Conservation (phyloP, 2,329 filamentous ascomycete species). For the Tolypocladium inflatum region DNA sequence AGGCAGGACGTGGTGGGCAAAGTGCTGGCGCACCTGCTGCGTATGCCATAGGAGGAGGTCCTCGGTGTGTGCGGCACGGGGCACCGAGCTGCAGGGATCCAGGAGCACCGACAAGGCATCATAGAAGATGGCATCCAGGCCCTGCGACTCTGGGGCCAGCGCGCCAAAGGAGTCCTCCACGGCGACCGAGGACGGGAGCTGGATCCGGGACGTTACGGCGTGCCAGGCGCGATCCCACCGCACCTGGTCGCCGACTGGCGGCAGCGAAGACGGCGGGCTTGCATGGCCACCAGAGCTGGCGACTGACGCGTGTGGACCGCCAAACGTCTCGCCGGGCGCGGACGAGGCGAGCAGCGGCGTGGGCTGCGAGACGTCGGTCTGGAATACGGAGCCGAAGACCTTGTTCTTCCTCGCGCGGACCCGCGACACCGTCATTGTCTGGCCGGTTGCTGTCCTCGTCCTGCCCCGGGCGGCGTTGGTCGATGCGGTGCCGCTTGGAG, state of each 20-base stretch:
- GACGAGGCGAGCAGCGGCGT: constrained; percentile 32
- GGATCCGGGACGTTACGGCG: constrained; percentile 46
- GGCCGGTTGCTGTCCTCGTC: not conserved
- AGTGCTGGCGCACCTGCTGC: constrained; percentile 51
- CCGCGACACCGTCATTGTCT: constrained; percentile 28
- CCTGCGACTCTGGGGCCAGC: constrained; percentile 32
- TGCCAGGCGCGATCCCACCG: constrained; percentile 55
- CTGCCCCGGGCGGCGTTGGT: not conserved
- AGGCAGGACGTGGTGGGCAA: constrained; percentile 49
- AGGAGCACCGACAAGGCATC: constrained; percentile 45
- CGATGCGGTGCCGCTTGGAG: not conserved
- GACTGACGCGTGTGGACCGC: constrained; percentile 19
- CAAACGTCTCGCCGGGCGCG: constrained; percentile 36
- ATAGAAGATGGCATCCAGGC: constrained; percentile 35
- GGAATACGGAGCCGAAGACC: constrained; percentile 48
- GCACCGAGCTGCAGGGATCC: constrained; percentile 33
- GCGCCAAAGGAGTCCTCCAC: constrained; percentile 45
- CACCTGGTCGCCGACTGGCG: constrained; percentile 36
- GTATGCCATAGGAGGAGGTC: constrained; percentile 52
- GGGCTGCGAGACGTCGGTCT: constrained; percentile 38
- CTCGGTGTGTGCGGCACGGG: constrained; percentile 41
- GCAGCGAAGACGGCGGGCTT: constrained; percentile 10
- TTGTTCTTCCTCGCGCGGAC: constrained; percentile 38
- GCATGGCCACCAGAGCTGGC: constrained; percentile 8
- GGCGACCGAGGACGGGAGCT: constrained; percentile 45